Base-by-base conservation (phyloP, 345 rosid species). In the Pistacia vera region DNA sequence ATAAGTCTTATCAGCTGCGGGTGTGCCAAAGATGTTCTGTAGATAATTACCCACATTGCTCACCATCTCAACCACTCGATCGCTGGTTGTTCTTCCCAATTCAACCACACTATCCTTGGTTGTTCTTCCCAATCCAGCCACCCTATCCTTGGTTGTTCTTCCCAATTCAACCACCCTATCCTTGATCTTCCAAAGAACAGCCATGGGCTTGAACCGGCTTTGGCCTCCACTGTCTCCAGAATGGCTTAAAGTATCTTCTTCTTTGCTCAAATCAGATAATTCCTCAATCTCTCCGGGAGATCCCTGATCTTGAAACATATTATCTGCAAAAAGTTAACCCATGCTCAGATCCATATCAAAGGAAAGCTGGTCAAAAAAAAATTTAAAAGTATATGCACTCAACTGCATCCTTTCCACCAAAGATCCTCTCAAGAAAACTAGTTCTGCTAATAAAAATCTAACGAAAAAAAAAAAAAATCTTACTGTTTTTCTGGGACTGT, bases 61-160 rank as follows among this genome's bases (percentile, higher is more conserved):
- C 78, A 89, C 88, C 91, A 94, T 60, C 59, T 82, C 84, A 68
- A 81, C 66, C 67, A 88, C 92, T 28, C 64, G 75, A 6, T 78
- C 78, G 85, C 2, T 1, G 1, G 33, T 30, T 30, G 33, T 2
- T 30, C 1, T 30, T 30, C 33, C 33, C 33, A 30, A 30, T 30
- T 30, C 33, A 30, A 30, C 33, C 33, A 30, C 33, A 30, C 1
- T 28, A 28, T 28, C 30, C 30, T 89, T 92, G 74, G 86, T 28
- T 28, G 30, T 28, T 28, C 1, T 28, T 28, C 30, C 30, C 30
- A 28, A 28, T 28, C 2, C 30, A 28, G 2, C 30, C 30, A 28
- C 30, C 1, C 2, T 30, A 30, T 30, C 33, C 33, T 30, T 30
- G 33, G 22, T 22, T 22, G 22, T 22, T 22, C 22, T 22, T 22